Base-by-base conservation (phyloP, 768 basidiomycete genomes). In the Cubamyces sp. region DNA sequence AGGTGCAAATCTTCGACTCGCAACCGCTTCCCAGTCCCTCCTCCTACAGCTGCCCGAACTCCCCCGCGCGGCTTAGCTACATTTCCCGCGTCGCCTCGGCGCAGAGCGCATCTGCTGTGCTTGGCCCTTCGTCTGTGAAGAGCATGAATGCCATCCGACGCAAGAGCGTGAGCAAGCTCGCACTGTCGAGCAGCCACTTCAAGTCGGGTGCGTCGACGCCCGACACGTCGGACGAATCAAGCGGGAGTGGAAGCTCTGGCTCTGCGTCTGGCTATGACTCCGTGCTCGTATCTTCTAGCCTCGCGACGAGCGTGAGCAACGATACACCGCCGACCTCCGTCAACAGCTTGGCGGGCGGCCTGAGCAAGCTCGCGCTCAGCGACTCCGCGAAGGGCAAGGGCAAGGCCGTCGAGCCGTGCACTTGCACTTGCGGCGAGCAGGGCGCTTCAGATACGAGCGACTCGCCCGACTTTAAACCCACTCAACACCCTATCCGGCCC, bases 1-100 rank as follows among this genome's bases (percentile, higher is more conserved):
- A 89, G 60, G 91, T 92, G 45, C 87, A 92, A 68, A 93, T 92
- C 39, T 90, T 91, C 68, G 82, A 90, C 70, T 93, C 91, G 3
- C 91, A 93, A 70, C 91, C 91, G 30, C 73, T 93, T 25, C 75
- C 86, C 5, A 91, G 87, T 68, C 82, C 82, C 12, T 75, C 78
- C 4, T 71, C 73, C 23, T 71, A 72, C 56, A 62, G 72, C 53
- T 73, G 74, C 46, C 69, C 69, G 18, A 63, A 61, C 30, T 50
- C 64, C 28, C 62, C 66, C 21, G 54, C 52, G 5, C 68, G 69
- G 15, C 58, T 73, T 25, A 60, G 53, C 26, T 64, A 68, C 45
- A 70, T 73, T 50, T 70, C 70, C 14, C 57, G 65, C n/a, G 58
- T 67, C 21, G 66, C 61, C n/a, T 69, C 61, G n/a, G 56, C 48